Evolutionary conservation across 345 rosid species (phyloP).

Genomic region (Aquilaria sinensis): DNA sequence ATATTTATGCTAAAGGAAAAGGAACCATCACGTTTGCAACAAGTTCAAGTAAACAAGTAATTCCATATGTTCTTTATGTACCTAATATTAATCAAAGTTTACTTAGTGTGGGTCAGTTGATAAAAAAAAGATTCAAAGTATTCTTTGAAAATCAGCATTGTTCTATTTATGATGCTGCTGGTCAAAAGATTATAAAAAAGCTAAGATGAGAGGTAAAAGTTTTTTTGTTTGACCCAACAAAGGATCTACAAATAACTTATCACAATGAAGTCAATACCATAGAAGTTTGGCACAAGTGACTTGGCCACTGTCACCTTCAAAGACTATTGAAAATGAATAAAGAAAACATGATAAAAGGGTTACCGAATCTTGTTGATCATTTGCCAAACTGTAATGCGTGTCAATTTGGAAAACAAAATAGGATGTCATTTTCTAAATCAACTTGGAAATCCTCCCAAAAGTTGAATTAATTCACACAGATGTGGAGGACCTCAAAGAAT

Average conservation of each 20-base stretch:
- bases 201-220: neutral
- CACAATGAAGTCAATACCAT: neutral
- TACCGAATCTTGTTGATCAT: neutral
- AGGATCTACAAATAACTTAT: neutral
- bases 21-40: neutral
- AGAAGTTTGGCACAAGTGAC: conserved; percentile 1
- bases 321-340: neutral
- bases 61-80: conserved; percentile 4
- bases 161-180: neutral
- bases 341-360: neutral
- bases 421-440: neutral
- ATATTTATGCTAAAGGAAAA: neutral
- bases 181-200: neutral
- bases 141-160: neutral
- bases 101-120: too few species aligned
- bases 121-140: neutral
- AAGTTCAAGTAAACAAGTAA: neutral
- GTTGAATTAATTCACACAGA: neutral
- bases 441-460: neutral
- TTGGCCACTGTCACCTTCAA: conserved; percentile 9
- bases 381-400: neutral
- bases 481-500: neutral
- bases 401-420: conserved; percentile 3
- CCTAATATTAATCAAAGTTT: conserved; percentile 10
- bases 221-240: neutral